Evolutionary conservation across 2,329 filamentous ascomycete genomes (phyloP), one percentile per base, ranked within the genome.

Genomic region (Phoma sp.): DNA sequence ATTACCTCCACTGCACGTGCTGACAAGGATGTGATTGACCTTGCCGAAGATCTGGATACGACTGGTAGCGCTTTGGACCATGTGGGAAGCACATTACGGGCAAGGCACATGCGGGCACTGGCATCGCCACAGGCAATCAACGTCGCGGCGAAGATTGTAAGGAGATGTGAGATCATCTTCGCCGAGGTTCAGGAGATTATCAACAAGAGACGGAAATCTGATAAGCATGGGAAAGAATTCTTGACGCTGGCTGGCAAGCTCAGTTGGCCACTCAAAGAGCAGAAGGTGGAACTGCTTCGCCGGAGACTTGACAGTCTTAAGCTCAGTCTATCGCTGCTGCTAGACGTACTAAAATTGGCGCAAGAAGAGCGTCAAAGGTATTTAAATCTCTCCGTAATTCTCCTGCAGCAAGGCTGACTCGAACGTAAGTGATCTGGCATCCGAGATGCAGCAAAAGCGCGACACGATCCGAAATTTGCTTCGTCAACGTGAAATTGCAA

Each of bases 271-370:
- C 45, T 67, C 52, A 67, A 66, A 41, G 61, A 66, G 33, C 59
- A 65, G 48, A 62, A 61, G 41, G 44, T 67, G 10, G 66, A 70
- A 41, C 44, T 71, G 5, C 48, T 67, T 24, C 52, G 58, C 13
- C 52, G 57, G 25, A 59, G 65, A 22, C 49, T 72, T 11, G 68
- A 70, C 30, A 68, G 61, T 42, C 36, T 70, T 33, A 69, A 71
- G 43, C 65, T 61, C 24, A 69, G 64, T 30, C 58, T 71, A 11
- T 47, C 62, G 23, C 41, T 72, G 14, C 38, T 72, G 10, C 49
- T 72, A 14, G 54, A 69, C 42, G 67, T 72, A 5, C 39, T 72
- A 8, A 62, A 65, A 14, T 41, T 70, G 23, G 68, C 68, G 4
- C 64, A 66, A 40, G 58, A 41, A 4, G 59, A 68, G 38, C 59